Percentiles rank a stretch among this genome's conserved stretches.
Evolutionary conservation across 2,329 filamentous ascomycete species (phyloP).

Genomic region (Penicillium sp.): DNA sequence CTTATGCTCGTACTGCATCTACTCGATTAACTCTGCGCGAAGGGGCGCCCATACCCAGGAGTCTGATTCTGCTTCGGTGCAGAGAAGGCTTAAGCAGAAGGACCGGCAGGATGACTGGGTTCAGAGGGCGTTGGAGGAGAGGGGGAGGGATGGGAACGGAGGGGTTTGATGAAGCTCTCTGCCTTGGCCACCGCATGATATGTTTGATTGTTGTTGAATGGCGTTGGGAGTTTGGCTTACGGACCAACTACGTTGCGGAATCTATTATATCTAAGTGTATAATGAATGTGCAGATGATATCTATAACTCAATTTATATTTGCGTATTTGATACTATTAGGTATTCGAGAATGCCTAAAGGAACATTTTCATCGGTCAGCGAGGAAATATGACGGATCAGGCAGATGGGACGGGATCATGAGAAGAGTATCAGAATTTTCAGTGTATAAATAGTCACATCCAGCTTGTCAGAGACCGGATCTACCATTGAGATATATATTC

Average conservation of each 20-base stretch:
- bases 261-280: neutral
- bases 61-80: neutral
- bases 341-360: neutral
- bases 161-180: conserved; percentile 5
- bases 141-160: conserved; percentile 27
- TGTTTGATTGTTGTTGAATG: neutral
- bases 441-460: conserved; percentile 46
- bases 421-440: conserved; percentile 46
- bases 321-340: neutral
- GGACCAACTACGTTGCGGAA: neutral
- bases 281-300: neutral
- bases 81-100: conserved; percentile 2
- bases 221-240: neutral
- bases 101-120: conserved; percentile 29
- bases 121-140: conserved; percentile 40
- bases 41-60: conserved; percentile 56
- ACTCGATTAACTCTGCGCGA: conserved; percentile 69
- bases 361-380: neutral
- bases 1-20: conserved; percentile 65
- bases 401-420: neutral
- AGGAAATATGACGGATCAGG: neutral
- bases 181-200: too few relatives aligned
- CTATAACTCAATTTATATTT: neutral
- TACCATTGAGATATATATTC: conserved; percentile 39
- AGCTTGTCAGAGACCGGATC: conserved; percentile 34